These are phyloP conservation scores for Alisma plantagoaquatica DNA, from an alignment of 106 monocot genomes.

Conservation along the genomic window DNA sequence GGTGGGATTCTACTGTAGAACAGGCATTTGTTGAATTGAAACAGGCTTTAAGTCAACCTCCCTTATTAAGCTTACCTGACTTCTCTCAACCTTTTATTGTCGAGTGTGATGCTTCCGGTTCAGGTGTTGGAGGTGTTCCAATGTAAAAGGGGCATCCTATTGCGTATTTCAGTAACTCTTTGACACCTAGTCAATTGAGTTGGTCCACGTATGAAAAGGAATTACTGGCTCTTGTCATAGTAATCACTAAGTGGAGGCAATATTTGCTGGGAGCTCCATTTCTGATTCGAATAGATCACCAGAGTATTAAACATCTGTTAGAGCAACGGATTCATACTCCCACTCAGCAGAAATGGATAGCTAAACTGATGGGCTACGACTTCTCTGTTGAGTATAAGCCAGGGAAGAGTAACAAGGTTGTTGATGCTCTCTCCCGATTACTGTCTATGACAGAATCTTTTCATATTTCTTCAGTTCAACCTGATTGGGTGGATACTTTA, in stretches of 20 bases:
- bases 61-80: not conserved
- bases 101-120: constrained; percentile 1
- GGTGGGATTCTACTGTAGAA: not conserved
- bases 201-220: constrained; percentile 1
- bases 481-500: not conserved
- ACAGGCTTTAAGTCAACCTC: not conserved
- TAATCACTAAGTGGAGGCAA: not conserved
- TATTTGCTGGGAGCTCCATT: not conserved
- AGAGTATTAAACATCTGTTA: not conserved
- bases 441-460: no score
- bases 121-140: not conserved
- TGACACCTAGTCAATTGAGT: not conserved
- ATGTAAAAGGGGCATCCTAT: not conserved
- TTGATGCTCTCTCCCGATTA: not conserved
- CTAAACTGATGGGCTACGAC: not conserved
- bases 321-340: not conserved
- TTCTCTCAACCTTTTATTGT: constrained; percentile 2
- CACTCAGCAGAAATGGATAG: not conserved
- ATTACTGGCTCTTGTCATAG: not conserved
- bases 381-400: not conserved
- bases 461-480: not conserved
- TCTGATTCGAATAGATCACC: not conserved
- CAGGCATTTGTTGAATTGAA: not conserved
- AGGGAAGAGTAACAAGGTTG: not conserved
- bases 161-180: not conserved